Base-by-base conservation (phyloP, 208 protist genomes). In the Acanthamoeba royreba region DNA sequence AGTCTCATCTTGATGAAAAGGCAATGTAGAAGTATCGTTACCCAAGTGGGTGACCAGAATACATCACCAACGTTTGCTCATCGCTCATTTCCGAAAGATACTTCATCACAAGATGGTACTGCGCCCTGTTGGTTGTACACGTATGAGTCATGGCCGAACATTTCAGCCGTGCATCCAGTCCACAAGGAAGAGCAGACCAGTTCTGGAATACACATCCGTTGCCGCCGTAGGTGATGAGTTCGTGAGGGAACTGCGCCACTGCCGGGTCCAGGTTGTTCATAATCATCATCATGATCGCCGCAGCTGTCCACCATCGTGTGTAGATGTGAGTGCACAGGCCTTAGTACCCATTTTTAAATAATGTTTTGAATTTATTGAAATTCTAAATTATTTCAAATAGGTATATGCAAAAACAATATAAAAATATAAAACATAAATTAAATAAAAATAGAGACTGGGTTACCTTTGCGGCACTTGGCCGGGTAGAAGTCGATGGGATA, bases 281-380 rank as follows among this genome's bases (percentile, higher is more conserved):
- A 69, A 98, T 98, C 98, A 98, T 98, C 49, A 98, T 33, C 97
- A 98, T 98, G 42, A 98, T 98, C 3, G 97, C 93, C 40, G 96
- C 96, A 22, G 97, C 98, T 94, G 93, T 4, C n/a, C n/a, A n/a
- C n/a, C n/a, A n/a, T n/a, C n/a, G n/a, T n/a, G n/a, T n/a, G n/a
- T n/a, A n/a, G n/a, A n/a, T n/a, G n/a, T n/a, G n/a, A n/a, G n/a
- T n/a, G n/a, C n/a, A n/a, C n/a, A n/a, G n/a, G n/a, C n/a, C n/a
- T n/a, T n/a, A n/a, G n/a, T n/a, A n/a, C n/a, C n/a, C n/a, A n/a
- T n/a, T n/a, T n/a, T n/a, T n/a, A n/a, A n/a, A n/a, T n/a, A n/a
- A n/a, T n/a, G n/a, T n/a, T n/a, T n/a, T n/a, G n/a, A n/a, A n/a
- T n/a, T n/a, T n/a, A n/a, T n/a, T n/a, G n/a, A n/a, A n/a, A n/a